A percentile compares a stretch with the other conserved stretches of the same genome.
phyloP scores from a whole-genome alignment of 2,329 filamentous ascomycete genomes.

The Phialophora macrospora region DNA sequence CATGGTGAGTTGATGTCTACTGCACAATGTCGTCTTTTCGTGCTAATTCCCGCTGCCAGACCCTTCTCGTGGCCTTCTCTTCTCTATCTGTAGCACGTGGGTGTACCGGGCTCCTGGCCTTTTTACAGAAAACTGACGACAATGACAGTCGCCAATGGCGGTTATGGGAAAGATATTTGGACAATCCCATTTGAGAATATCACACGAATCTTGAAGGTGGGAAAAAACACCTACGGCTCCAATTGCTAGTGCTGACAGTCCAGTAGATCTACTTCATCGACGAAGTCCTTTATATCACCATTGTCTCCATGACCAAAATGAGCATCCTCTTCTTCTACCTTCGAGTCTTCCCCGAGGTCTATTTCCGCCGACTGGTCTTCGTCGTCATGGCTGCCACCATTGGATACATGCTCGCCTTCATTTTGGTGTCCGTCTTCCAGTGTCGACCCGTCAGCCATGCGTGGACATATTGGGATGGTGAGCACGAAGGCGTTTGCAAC shows the following conservation, averaged over 20 bases:
- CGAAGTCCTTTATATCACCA: conserved; percentile 52
- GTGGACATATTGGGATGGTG: conserved; percentile 60
- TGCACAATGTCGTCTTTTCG: not conserved
- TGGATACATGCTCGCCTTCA: conserved; percentile 49
- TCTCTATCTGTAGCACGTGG: conserved; percentile 41
- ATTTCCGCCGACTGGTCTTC: conserved; percentile 18
- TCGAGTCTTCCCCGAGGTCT: conserved; percentile 49
- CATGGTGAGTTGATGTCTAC: conserved; percentile 36
- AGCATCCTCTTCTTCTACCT: conserved; percentile 50
- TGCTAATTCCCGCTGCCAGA: conserved; percentile 25
- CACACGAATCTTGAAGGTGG: conserved; percentile 48
- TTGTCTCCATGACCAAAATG: conserved; percentile 49
- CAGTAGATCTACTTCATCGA: conserved; percentile 43
- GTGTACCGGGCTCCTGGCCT: conserved; percentile 14
- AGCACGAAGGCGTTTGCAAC: conserved; percentile 55
- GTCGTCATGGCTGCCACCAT: conserved; percentile 46
- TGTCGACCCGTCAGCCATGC: conserved; percentile 47
- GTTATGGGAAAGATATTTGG: conserved; percentile 55
- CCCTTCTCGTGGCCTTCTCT: conserved; percentile 39
- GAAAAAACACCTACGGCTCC: conserved; percentile 31
- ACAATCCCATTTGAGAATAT: conserved; percentile 51
- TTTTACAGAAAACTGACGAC: too few relatives aligned
- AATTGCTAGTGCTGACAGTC: conserved; percentile 39
- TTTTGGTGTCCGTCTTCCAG: conserved; percentile 47
- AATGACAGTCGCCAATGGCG: conserved; percentile 39